Evolutionary conservation across 2,329 filamentous ascomycete genomes (phyloP), one percentile per base, ranked within the genome.

Genomic region (Ophiostoma perfectum): DNA sequence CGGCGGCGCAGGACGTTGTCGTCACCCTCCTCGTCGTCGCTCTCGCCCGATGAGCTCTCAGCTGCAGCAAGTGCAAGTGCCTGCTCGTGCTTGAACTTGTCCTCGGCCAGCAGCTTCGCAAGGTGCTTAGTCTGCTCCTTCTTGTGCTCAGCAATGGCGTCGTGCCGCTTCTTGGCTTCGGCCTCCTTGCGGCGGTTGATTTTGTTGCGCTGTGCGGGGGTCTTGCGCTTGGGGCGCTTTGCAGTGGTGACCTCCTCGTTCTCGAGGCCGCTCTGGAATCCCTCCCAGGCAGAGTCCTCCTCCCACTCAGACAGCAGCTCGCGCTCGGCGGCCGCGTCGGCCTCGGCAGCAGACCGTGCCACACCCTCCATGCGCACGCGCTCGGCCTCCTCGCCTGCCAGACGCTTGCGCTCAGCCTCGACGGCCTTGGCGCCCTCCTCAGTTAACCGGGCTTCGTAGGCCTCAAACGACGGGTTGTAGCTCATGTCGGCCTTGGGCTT

Each of bases 271-370:
- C 92, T 97, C 80, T 97, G 89, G 72, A 92, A 87, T 0, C 91
- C 91, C 77, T 93, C 94, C 92, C 93, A 97, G 14, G 91, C 93
- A 64, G 91, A 95, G 76, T 97, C 93, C 74, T 94, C 91, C 70
- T 96, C 92, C 82, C 87, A 94, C 77, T 87, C 87, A 0, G 86
- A 88, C 69, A 90, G 75, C 65, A 88, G 84, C 3, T 84, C 85
- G 64, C 84, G 86, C 71, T 86, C 84, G 74, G 91, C 88, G 0
- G 88, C 89, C 16, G 91, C 90, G 65, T 93, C 90, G 2, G 90
- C 88, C 73, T 90, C 86, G 2, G 90, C 91, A 18, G 89, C 88
- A 9, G 90, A 93, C 58, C 81, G 81, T 12, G 86, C 87, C 0
- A 88, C 85, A 18, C 90, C 86, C 74, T 92, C 91, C 72, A 86